These are phyloP conservation scores for Nothopassalora personata DNA, from an alignment of 2,329 filamentous ascomycete species.

Conservation along the genomic window DNA sequence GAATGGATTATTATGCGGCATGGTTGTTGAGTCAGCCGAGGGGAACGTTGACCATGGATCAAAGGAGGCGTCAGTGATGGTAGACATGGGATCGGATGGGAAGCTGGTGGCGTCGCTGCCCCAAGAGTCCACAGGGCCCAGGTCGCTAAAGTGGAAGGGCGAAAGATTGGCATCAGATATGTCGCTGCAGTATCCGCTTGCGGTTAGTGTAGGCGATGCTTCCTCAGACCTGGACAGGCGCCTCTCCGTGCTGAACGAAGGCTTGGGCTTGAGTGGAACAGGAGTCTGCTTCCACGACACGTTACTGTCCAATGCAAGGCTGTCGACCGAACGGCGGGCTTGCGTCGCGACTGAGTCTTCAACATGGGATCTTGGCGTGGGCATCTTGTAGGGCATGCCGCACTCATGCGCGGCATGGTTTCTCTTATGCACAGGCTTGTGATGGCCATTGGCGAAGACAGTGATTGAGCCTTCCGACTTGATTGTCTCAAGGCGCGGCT, in stretches of 20 bases:
- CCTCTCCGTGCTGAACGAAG: slow-evolving; percentile 8
- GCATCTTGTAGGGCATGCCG: slow-evolving; percentile 59
- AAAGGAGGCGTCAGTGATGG: slow-evolving; percentile 23
- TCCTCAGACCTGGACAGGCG: slow-evolving; percentile 31
- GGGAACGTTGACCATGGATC: slow-evolving; percentile 30
- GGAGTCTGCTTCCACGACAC: slow-evolving; percentile 1
- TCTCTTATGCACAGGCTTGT: slow-evolving; percentile 60
- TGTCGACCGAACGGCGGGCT: slow-evolving; percentile 49
- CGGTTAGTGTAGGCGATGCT: slow-evolving; percentile 25
- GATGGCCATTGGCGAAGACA: slow-evolving; percentile 58
- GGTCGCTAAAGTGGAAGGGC: slow-evolving; percentile 24
- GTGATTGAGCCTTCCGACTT: slow-evolving; percentile 57
- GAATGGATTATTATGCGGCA: slow-evolving; percentile 32
- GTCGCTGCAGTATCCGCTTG: slow-evolving; percentile 11
- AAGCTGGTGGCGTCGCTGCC: slow-evolving; percentile 20
- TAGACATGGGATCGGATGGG: slow-evolving; percentile 25
- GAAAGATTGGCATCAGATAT: slow-evolving; percentile 17
- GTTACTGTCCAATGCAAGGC: slow-evolving; percentile 37
- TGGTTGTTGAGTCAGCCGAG: slow-evolving; percentile 21
- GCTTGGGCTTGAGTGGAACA: background rate
- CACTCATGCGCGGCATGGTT: slow-evolving; percentile 60
- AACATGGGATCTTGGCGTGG: slow-evolving; percentile 51
- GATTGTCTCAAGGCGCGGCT: slow-evolving; percentile 52
- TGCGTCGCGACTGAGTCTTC: slow-evolving; percentile 40
- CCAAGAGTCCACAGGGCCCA: slow-evolving; percentile 20